phyloP scores from a whole-genome alignment of 2,329 filamentous ascomycete genomes.

The Coleophoma crateriformis region DNA sequence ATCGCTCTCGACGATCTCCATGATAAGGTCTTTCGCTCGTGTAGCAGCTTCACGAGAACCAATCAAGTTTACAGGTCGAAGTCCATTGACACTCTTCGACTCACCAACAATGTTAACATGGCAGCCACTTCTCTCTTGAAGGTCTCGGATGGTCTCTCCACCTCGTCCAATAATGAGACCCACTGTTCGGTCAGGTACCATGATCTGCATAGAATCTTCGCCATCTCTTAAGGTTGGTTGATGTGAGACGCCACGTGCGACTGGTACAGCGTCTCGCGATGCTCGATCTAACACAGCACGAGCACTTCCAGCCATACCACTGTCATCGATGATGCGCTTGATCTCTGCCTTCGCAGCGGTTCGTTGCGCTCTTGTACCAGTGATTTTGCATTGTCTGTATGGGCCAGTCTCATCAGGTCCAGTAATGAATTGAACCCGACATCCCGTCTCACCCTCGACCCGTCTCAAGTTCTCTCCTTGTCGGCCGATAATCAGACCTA shows the following conservation, averaged over 20 bases:
- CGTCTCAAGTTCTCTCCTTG: constrained; percentile 84
- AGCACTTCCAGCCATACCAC: constrained; percentile 54
- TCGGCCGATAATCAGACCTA: constrained; percentile 85
- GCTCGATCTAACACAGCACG: constrained; percentile 33
- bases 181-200: constrained; percentile 90
- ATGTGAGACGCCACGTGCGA: constrained; percentile 22
- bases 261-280: constrained; percentile 25
- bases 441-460: constrained; percentile 76
- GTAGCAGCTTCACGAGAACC: constrained; percentile 70
- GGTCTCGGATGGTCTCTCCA: constrained; percentile 86
- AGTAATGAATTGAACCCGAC: constrained; percentile 83
- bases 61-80: constrained; percentile 86
- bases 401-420: constrained; percentile 65
- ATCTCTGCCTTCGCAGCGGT: constrained; percentile 78
- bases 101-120: constrained; percentile 94
- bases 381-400: constrained; percentile 80
- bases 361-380: constrained; percentile 65
- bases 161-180: constrained; percentile 91
- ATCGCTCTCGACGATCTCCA: constrained; percentile 93
- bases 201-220: constrained; percentile 85
- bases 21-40: constrained; percentile 78
- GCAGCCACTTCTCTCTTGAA: constrained; percentile 88
- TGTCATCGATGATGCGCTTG: constrained; percentile 83
- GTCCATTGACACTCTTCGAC: constrained; percentile 85
- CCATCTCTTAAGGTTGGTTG: constrained; percentile 61